Conservation (phyloP, 257 asterid genomes). For the Solanum lignicaule region DNA sequence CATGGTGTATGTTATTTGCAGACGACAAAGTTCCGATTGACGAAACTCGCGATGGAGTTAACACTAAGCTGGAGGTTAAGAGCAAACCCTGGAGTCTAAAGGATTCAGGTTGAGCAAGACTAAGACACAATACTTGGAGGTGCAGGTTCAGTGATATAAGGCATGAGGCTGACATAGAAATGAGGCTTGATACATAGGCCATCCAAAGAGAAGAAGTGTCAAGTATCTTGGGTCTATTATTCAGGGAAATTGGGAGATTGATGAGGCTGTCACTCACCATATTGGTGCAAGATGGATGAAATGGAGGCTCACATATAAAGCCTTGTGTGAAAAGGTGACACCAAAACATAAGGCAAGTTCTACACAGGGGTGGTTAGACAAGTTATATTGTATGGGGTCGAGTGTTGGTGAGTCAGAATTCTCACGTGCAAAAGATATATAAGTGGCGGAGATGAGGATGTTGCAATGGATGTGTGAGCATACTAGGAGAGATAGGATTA, state of each 20-base stretch:
- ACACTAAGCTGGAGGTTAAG: background rate
- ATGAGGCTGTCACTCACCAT: background rate
- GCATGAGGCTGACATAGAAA: background rate
- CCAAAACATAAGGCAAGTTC: background rate
- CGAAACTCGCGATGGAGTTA: background rate
- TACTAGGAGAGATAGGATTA: background rate
- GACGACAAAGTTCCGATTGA: background rate
- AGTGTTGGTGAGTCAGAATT: background rate
- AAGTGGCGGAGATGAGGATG: background rate
- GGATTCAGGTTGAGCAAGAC: background rate
- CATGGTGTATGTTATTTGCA: background rate
- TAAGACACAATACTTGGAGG: background rate
- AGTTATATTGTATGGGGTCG: background rate
- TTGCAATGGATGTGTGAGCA: background rate
- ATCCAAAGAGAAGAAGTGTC: background rate
- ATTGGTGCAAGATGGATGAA: background rate
- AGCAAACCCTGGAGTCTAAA: background rate
- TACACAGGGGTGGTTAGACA: background rate
- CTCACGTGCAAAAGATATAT: background rate
- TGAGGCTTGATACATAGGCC: background rate
- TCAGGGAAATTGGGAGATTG: background rate
- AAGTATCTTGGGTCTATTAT: background rate
- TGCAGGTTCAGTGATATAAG: background rate
- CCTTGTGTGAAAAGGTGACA: background rate
- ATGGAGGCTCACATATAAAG: background rate